Percentiles rank a stretch among this genome's conserved stretches.
Conservation (phyloP, 1,284 basidiomycete species). For the Rhodotorula sp. region DNA sequence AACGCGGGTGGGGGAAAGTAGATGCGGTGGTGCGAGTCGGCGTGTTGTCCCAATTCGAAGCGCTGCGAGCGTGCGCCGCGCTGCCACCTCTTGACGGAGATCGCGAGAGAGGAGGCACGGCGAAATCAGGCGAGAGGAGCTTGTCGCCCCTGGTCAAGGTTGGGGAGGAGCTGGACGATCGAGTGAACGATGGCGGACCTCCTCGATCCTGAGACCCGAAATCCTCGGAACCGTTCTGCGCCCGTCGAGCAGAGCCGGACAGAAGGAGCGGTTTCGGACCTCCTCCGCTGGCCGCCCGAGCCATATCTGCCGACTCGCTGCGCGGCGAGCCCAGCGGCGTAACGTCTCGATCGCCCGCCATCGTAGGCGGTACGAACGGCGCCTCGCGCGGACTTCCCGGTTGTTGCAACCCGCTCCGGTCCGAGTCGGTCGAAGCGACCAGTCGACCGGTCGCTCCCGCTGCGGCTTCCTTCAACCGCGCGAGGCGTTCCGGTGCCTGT, state of each 20-base stretch:
- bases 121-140: slow-evolving; percentile 14
- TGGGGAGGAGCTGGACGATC: slow-evolving; percentile 20
- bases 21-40: slow-evolving; percentile 1
- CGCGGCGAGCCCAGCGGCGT: neutral
- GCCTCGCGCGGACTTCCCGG: slow-evolving; percentile 26
- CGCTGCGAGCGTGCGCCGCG: slow-evolving; percentile 8
- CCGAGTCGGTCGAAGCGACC: slow-evolving; percentile 15
- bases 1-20: slow-evolving; percentile 23
- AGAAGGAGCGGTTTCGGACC: slow-evolving; percentile 37
- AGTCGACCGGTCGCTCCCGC: slow-evolving; percentile 13
- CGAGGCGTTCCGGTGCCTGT: slow-evolving; percentile 13
- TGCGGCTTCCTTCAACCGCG: slow-evolving; percentile 24
- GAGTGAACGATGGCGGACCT: neutral
- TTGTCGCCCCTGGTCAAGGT: slow-evolving; percentile 2
- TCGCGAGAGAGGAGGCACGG: slow-evolving; percentile 24
- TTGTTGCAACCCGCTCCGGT: neutral
- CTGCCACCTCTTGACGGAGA: slow-evolving; percentile 9
- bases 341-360: neutral
- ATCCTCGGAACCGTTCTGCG: slow-evolving; percentile 22
- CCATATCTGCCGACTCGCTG: slow-evolving; percentile 1
- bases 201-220: neutral
- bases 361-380: slow-evolving; percentile 36
- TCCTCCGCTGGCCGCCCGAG: neutral
- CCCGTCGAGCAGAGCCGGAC: slow-evolving; percentile 24
- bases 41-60: slow-evolving; percentile 20